Base-by-base conservation (phyloP, 768 basidiomycete genomes). In the Astraeus odoratus region DNA sequence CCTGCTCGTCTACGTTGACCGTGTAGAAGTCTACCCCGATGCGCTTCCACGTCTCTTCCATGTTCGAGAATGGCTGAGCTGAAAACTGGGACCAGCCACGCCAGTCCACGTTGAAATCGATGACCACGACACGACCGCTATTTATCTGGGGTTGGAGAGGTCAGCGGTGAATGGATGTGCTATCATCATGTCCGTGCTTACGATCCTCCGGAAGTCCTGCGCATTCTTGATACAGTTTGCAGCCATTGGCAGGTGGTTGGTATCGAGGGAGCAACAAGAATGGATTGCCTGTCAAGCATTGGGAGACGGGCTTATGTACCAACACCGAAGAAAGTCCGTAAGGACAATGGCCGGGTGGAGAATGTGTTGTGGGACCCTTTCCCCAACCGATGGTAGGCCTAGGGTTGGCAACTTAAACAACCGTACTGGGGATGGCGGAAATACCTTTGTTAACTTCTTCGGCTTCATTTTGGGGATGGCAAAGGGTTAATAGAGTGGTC, bases 1-100 rank as follows among this genome's bases (percentile, higher is more conserved):
- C 48, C 42, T 75, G 74, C 29, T 67, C 68, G 53, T 91, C 87
- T 24, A 86, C 75, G 51, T 91, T 78, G 45, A 88, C 79, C 58
- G 83, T 85, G 72, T 81, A 84, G 60, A 86, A 83, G 15, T 71
- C 69, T 44, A 83, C 57, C 10, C 58, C 65, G 2, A 61, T 49
- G 42, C 53, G 57, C 18, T 61, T 57, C 5, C 53, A 51, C 9
- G 55, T 34, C 5, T 63, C 58, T 4, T 56, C 47, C 25, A 60
- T 39, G 4, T 57, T 51, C 0, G 48, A 47, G 5, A 58, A 45
- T 8, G 26, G 44, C 36, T 49, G 53, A 8, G 46, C 46, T 18
- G 42, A 51, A 5, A 46, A 34, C 26, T 30, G 20, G 15, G 39
- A 52, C 29, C 20, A 44, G 13, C 48, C 51, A 44, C 43, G 49